Percentiles rank a stretch among this genome's conserved stretches.
These are phyloP conservation scores for Boletus patriciae DNA, from an alignment of 768 basidiomycete species.

Conservation along the genomic window DNA sequence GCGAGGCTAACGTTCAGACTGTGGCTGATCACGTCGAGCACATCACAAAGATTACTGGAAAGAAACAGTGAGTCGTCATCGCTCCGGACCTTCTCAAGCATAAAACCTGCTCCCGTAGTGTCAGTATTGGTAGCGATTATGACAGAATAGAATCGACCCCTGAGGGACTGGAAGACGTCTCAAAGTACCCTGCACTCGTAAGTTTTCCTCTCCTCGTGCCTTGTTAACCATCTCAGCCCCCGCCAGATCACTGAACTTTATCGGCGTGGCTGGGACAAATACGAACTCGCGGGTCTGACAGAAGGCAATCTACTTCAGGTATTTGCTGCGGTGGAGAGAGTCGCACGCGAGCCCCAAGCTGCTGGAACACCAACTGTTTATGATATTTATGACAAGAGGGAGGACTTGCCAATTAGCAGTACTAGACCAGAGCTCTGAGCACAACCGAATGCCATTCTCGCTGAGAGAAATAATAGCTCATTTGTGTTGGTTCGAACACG, in stretches of 20 bases:
- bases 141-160: conserved; percentile 71
- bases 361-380: conserved; percentile 57
- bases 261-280: conserved; percentile 80
- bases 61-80: conserved; percentile 53
- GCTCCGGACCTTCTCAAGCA: neutral
- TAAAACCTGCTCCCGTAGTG: conserved; percentile 1
- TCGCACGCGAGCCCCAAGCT: conserved; percentile 59
- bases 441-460: neutral
- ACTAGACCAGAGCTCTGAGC: conserved; percentile 14
- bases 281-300: conserved; percentile 78
- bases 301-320: conserved; percentile 86
- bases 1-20: conserved; percentile 59
- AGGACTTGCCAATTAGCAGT: conserved; percentile 50
- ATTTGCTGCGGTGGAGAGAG: conserved; percentile 70
- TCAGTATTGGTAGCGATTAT: conserved; percentile 59
- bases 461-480: neutral
- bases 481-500: neutral
- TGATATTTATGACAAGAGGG: conserved; percentile 74
- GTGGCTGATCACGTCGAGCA: conserved; percentile 91
- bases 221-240: neutral
- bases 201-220: conserved; percentile 18
- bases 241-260: conserved; percentile 81
- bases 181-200: conserved; percentile 82
- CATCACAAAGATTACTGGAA: conserved; percentile 71
- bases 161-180: conserved; percentile 83